Base-by-base conservation (phyloP, 2,329 filamentous ascomycete species). In the Alternaria angustiovoidea region DNA sequence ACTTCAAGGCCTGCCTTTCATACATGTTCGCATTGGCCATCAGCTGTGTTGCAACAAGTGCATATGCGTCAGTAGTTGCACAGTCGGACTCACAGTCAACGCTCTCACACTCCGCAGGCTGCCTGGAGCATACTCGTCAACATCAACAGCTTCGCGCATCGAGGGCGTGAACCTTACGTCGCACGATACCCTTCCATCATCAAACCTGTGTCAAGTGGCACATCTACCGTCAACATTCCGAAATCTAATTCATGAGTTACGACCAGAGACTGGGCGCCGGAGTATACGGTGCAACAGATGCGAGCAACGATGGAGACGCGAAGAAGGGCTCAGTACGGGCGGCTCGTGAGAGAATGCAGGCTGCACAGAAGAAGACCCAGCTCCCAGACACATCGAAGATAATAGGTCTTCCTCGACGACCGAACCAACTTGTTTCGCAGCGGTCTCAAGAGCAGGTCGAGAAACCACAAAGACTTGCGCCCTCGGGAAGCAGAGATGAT, bases 261-360 rank as follows among this genome's bases (percentile, higher is more conserved):
- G 72, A 77, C 65, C 67, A 71, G 49, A 73, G 71, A 58, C 58
- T 71, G 63, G 73, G 73, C 67, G 68, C 69, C 64, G 66, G 67
- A 56, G 67, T 69, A 51, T 75, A 77, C 62, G 73, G 74, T 62
- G 69, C 66, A 54, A 65, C 67, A 63, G 65, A 56, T 44, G 64
- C 64, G 47, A 66, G 65, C 51, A 64, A 63, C 47, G 63, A 71
- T 64, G 70, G 66, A 24, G 65, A 61, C 7, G 57, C 53, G n/a
- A 68, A 59, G 56, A 75, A 75, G 53, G 78, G 78, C 14, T 79
- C 77, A 24, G 77, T 79, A 43, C 74, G 72, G 28, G 77, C 78
- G 43, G 77, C 77, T 22, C 68, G 77, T 36, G 71, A 78, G 51
- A 67, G 75, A 47, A 58, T 78, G 59, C 71, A 74, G 62, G 72